phyloP scores from a whole-genome alignment of 2,329 filamentous ascomycete genomes.

The Penicillium digitatum region DNA sequence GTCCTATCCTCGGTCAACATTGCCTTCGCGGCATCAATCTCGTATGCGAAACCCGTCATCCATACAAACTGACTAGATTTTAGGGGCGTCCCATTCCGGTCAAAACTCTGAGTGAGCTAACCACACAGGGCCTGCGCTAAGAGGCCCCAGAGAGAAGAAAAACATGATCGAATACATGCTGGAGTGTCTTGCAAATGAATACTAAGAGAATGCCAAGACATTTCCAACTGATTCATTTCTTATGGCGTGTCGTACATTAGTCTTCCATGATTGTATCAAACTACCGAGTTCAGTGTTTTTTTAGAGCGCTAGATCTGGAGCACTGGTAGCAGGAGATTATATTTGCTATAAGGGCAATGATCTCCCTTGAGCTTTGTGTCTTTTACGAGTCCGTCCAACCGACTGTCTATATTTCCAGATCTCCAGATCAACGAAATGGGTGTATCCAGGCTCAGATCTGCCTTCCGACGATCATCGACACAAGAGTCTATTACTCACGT shows the following conservation, averaged over 20 bases:
- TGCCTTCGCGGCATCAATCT: not conserved
- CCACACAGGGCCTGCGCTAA: not conserved
- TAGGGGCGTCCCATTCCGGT: not conserved
- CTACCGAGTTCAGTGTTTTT: conserved; percentile 6
- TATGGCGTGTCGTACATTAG: not conserved
- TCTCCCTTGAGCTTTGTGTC: not conserved
- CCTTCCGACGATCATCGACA: conserved; percentile 5
- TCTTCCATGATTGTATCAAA: conserved; percentile 1
- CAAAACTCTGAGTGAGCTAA: not conserved
- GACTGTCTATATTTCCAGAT: not conserved
- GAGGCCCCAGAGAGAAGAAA: not conserved
- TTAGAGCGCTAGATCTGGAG: not conserved
- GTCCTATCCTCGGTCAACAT: not conserved
- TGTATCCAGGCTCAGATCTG: not conserved
- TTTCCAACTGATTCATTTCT: not conserved
- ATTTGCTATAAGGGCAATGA: conserved; percentile 5
- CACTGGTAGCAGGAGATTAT: not conserved
- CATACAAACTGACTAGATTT: conserved; percentile 12
- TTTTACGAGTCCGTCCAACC: not conserved
- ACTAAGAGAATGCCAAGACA: conserved; percentile 3
- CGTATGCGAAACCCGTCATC: not conserved
- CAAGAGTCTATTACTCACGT: not conserved
- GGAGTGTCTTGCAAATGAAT: not conserved
- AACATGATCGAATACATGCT: too few species aligned
- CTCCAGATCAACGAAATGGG: not conserved